Base-by-base conservation (phyloP, 306 rosid genomes). In the Fragaria iinumae region DNA sequence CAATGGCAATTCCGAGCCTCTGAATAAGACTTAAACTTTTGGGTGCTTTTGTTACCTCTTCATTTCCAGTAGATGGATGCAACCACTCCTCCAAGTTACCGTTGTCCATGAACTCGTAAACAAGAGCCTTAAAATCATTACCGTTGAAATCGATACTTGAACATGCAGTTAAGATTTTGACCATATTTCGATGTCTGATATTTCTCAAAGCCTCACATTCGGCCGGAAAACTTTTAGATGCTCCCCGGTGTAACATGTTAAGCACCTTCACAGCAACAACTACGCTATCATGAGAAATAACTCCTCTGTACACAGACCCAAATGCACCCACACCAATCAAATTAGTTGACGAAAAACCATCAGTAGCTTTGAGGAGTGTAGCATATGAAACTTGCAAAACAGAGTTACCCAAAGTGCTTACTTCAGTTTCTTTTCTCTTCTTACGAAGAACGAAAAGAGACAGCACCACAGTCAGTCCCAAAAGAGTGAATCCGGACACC, bases 61-160 rank as follows among this genome's bases (percentile, higher is more conserved):
- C 45, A 8, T 0, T 17, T 64, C 69, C 6, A 8, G 12, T 5
- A 4, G 44, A 6, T 14, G 69, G 69, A 34, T 34, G 69, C 14
- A 65, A 8, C 69, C 69, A 65, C 69, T 34, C 45, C 12, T 65
- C 69, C n/a, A 65, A 65, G 69, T 45, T 65, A 13, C 64, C 16
- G 0, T 65, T 65, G 5, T 7, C 47, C 69, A 65, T 34, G 27
- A 17, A 65, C 23, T 36, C 47, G 1, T 65, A 36, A 65, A 36
- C 69, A 0, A 64, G 45, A 16, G 69, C 69, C 44, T 16, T 64
- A 2, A 64, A 64, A 16, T 64, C 69, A 34, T 64, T 64, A 1
- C 69, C 69, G 0, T 0, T 2, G 13, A 14, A 64, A 34, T 64
- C 47, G 17, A 7, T 16, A 34, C 45, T 64, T 34, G 69, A 64